A percentile compares a stretch with the other conserved stretches of the same genome.
phyloP scores from a whole-genome alignment of 2,329 filamentous ascomycete genomes.

The Sporothrix luriei region DNA sequence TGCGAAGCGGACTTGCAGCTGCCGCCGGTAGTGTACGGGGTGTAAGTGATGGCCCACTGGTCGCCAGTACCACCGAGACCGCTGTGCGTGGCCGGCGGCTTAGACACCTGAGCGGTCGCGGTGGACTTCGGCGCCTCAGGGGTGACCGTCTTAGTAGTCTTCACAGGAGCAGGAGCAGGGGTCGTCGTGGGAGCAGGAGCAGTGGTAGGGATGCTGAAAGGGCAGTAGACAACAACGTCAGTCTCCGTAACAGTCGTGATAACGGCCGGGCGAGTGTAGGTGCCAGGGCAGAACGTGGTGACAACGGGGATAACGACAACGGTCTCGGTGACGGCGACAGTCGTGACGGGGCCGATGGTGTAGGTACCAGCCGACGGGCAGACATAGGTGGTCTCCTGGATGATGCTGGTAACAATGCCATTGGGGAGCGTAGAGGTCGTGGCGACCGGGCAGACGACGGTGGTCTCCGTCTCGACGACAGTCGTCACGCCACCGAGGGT shows the following conservation, averaged over 20 bases:
- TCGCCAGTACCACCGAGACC: conserved; percentile 50
- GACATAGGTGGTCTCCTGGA: conserved; percentile 30
- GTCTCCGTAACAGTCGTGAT: conserved; percentile 70
- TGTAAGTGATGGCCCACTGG: conserved; percentile 79
- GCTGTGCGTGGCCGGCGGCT: conserved; percentile 37
- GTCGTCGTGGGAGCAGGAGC: background rate
- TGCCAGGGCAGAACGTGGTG: conserved; percentile 66
- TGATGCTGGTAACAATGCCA: conserved; percentile 62
- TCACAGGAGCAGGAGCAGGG: conserved; percentile 38
- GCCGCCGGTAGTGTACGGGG: conserved; percentile 65
- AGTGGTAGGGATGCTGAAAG: conserved; percentile 55
- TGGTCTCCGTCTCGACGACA: conserved; percentile 66
- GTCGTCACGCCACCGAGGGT: conserved; percentile 74
- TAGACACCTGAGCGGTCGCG: conserved; percentile 36
- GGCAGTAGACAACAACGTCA: conserved; percentile 70
- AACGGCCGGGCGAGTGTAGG: conserved; percentile 69
- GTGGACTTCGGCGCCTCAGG: conserved; percentile 38
- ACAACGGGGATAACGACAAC: conserved; percentile 67
- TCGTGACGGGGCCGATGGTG: conserved; percentile 69
- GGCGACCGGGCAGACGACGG: conserved; percentile 70
- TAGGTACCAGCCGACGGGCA: conserved; percentile 63
- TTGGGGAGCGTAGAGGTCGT: conserved; percentile 60
- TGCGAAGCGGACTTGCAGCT: conserved; percentile 65
- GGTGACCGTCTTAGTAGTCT: conserved; percentile 35
- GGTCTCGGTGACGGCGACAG: conserved; percentile 54